Base-by-base conservation (phyloP, 768 basidiomycete genomes). In the Amanita thiersii region DNA sequence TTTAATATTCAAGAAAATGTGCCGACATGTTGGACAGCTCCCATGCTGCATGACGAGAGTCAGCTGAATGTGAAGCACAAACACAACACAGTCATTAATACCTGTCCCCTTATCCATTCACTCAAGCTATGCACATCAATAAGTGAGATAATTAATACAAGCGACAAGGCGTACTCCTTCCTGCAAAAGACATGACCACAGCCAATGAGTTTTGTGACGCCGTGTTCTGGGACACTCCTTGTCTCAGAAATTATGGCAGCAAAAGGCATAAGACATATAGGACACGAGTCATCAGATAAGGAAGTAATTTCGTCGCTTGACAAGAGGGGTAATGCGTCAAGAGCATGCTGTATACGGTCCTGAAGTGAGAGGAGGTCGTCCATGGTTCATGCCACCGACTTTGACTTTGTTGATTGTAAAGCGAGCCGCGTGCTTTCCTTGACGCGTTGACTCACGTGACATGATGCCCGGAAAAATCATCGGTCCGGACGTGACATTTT, bases 161-260 rank as follows among this genome's bases (percentile, higher is more conserved):
- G 11, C 26, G 12, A n/a, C 23, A 47, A 37, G 2, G 50, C 53
- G 37, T 53, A 83, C 82, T 84, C 81, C 52, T 71, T 66, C 33
- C 69, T 61, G 52, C 82, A 86, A 54, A 86, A 84, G 5, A 79
- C 52, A 57, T 86, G 83, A 0, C 77, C 75, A 51, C 83, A 86
- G 3, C 58, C 68, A 1, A 50, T 54, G 0, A 86, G 60, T 52
- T 73, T 79, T 1, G 81, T 82, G 5, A 84, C 60, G 2, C 77
- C 77, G 29, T 49, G 25, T 10, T 61, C 50, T 28, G 8, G 52
- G 37, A 21, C 34, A 34, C 14, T 50, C 49, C 11, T 51, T 56
- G 15, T 50, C 36, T 62, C 61, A n/a, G 58, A 52, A 32, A 77
- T 55, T 18, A 79, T 58, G 1, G 60, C 40, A 10, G 63, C 58